Conservation (phyloP, 2,329 filamentous ascomycete genomes). For the Anisogramma anomala region DNA sequence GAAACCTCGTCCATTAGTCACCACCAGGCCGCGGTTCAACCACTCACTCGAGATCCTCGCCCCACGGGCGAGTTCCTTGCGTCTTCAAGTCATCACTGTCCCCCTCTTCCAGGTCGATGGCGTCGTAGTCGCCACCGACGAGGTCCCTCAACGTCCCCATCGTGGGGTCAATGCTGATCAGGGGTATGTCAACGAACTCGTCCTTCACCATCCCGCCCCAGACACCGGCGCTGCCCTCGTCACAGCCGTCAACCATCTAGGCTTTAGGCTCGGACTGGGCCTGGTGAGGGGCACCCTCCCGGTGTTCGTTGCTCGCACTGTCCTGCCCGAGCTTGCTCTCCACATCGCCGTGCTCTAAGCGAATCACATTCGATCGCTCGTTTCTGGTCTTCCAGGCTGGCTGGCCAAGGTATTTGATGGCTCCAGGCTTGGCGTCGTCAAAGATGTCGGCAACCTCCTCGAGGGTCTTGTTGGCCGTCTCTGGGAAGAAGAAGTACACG, state of each 20-base stretch:
- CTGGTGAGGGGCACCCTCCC: background rate
- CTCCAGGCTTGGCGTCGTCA: conserved; percentile 25
- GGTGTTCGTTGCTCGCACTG: conserved; percentile 17
- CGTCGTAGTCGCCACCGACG: background rate
- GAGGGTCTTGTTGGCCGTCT: conserved; percentile 26
- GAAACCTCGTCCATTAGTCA: background rate
- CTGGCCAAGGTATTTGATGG: conserved; percentile 28
- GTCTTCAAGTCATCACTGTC: conserved; percentile 4
- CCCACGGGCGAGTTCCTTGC: conserved; percentile 1
- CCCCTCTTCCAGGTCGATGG: conserved; percentile 1
- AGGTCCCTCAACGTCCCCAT: conserved; percentile 1
- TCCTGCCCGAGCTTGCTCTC: conserved; percentile 23
- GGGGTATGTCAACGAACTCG: conserved; percentile 2
- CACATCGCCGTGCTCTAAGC: conserved; percentile 24
- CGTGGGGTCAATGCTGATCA: background rate
- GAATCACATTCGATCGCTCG: conserved; percentile 21
- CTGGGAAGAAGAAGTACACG: conserved; percentile 24
- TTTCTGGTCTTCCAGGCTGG: conserved; percentile 34
- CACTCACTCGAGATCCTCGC: conserved; percentile 2
- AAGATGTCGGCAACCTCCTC: conserved; percentile 25
- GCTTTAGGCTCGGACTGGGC: conserved; percentile 3
- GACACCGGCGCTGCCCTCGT: background rate
- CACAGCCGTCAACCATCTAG: conserved; percentile 3
- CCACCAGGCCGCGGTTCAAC: no score
- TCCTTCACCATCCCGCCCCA: background rate